These are phyloP conservation scores for Talaromyces verruculosus DNA, from an alignment of 2,329 filamentous ascomycete species.

Conservation along the genomic window DNA sequence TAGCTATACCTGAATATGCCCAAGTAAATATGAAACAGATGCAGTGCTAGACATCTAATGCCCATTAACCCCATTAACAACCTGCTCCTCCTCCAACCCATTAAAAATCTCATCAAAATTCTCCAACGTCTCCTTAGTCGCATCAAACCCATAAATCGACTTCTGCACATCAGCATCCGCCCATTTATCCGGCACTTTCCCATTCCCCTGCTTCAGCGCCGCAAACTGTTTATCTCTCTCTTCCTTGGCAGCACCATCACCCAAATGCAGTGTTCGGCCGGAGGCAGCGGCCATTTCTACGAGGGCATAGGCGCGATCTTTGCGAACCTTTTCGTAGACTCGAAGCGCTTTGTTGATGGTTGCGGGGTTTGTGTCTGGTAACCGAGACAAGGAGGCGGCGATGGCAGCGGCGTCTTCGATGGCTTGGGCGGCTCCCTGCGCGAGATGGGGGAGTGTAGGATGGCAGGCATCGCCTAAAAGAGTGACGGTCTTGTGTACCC, in stretches of 20 bases:
- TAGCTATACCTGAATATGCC: background rate
- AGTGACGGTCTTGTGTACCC: conserved; percentile 52
- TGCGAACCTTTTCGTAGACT: conserved; percentile 58
- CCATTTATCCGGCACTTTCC: conserved; percentile 62
- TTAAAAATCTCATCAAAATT: conserved; percentile 52
- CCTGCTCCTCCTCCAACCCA: conserved; percentile 8
- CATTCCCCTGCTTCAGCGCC: conserved; percentile 51
- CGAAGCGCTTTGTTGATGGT: conserved; percentile 55
- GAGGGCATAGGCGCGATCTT: conserved; percentile 56
- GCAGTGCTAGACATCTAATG: background rate
- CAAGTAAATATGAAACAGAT: background rate
- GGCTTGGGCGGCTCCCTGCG: conserved; percentile 66
- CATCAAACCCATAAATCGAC: conserved; percentile 66
- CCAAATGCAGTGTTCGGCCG: conserved; percentile 57
- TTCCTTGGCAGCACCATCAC: conserved; percentile 59
- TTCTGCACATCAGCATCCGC: conserved; percentile 67
- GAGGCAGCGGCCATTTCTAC: conserved; percentile 58
- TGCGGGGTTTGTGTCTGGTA: conserved; percentile 49
- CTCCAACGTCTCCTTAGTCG: conserved; percentile 55
- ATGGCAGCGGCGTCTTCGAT: conserved; percentile 61
- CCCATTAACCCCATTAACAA: background rate
- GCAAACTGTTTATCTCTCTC: conserved; percentile 59
- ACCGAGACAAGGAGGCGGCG: conserved; percentile 49
- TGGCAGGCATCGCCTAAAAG: conserved; percentile 56
- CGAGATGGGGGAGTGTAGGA: conserved; percentile 65